A percentile compares a stretch with the other conserved stretches of the same genome.
Conservation (phyloP, 2,329 filamentous ascomycete species). For the Xylariaceae sp. region DNA sequence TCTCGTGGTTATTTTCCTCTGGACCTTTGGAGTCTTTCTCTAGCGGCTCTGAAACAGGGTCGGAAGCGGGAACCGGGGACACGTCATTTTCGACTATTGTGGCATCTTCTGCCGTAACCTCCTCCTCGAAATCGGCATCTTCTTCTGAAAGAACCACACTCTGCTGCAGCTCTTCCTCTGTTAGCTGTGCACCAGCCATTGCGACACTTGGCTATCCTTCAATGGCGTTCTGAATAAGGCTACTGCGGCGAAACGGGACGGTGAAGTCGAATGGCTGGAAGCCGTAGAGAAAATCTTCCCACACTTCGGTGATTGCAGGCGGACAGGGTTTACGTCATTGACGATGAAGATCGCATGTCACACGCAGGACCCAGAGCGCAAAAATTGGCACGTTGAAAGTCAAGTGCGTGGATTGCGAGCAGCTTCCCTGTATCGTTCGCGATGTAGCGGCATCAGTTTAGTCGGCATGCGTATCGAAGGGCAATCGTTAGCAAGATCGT, state of each 20-base stretch:
- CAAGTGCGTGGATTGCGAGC: constrained; percentile 1
- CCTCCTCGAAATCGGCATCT: constrained; percentile 33
- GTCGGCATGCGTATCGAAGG: constrained; percentile 8
- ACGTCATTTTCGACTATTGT: constrained; percentile 26
- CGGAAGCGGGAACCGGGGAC: constrained; percentile 16
- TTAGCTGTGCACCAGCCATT: constrained; percentile 50
- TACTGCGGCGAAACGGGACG: neutral
- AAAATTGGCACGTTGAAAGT: neutral
- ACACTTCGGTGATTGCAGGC: constrained; percentile 21
- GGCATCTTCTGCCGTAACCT: constrained; percentile 32
- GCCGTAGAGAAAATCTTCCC: constrained; percentile 10
- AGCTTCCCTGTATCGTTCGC: constrained; percentile 1
- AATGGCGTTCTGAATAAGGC: neutral
- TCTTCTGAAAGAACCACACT: constrained; percentile 49
- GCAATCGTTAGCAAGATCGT: neutral
- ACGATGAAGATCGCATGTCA: constrained; percentile 19
- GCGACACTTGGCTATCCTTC: neutral
- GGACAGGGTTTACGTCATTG: constrained; percentile 18
- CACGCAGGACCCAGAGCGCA: neutral
- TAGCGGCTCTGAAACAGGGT: neutral
- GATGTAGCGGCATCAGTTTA: constrained; percentile 10
- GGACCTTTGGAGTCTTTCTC: constrained; percentile 23
- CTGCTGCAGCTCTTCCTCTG: constrained; percentile 54
- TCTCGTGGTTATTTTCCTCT: constrained; percentile 21
- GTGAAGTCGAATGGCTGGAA: neutral